Percentiles rank a stretch among this genome's conserved stretches.
Evolutionary conservation across 495 filamentous ascomycete species (phyloP).

Genomic region (Glarea lozoyensis): DNA sequence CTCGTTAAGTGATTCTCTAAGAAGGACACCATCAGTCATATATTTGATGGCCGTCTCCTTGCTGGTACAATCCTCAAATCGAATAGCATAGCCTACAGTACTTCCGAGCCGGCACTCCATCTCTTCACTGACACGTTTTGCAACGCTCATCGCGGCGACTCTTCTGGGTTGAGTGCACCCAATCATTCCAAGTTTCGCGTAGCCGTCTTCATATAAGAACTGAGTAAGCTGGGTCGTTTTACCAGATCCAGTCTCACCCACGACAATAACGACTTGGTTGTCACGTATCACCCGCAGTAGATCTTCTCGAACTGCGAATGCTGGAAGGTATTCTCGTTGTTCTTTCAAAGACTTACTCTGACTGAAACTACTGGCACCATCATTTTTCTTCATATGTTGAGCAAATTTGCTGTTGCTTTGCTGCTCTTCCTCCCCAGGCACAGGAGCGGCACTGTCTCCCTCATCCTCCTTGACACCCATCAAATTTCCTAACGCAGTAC

Average conservation of each 20-base stretch:
- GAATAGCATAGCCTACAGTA: constrained; percentile 92
- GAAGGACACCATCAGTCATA: constrained; percentile 96
- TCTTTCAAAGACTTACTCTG: constrained; percentile 85
- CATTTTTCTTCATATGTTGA: constrained; percentile 79
- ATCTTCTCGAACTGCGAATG: constrained; percentile 95
- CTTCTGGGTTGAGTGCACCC: constrained; percentile 92
- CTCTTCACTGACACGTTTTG: constrained; percentile 96
- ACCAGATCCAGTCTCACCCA: constrained; percentile 93
- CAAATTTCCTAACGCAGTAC: constrained; percentile 85
- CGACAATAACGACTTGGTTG: constrained; percentile 94
- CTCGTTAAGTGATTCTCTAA: constrained; percentile 88
- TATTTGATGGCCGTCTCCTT: constrained; percentile 95
- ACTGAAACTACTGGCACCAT: constrained; percentile 86
- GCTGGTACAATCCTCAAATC: constrained; percentile 97
- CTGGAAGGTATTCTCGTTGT: constrained; percentile 89
- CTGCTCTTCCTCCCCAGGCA: constrained; percentile 63
- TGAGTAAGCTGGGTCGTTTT: constrained; percentile 97
- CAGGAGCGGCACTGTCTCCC: constrained; percentile 74
- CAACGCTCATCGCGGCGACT: constrained; percentile 98
- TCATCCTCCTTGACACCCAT: constrained; percentile 96
- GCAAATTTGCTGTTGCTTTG: constrained; percentile 73
- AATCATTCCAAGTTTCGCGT: constrained; percentile 78
- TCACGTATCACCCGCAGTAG: constrained; percentile 90
- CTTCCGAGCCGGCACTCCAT: constrained; percentile 95
- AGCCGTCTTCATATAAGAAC: constrained; percentile 91